Evolutionary conservation across 768 basidiomycete species (phyloP), one percentile per base, ranked within the genome.

Genomic region (Crucibulum laeve): DNA sequence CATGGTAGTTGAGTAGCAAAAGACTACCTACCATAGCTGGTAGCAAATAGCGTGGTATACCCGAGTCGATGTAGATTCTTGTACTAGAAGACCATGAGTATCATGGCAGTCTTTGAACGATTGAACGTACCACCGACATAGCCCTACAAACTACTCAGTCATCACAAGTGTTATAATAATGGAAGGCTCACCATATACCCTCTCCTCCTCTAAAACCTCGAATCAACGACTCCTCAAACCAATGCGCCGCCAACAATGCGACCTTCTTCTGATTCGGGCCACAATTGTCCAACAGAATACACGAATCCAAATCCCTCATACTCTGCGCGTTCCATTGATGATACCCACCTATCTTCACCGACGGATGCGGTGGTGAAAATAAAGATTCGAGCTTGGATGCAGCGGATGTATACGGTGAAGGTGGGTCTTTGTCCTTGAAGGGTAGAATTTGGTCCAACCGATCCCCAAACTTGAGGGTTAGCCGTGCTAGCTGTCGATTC

Each of bases 191-290:
- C 62, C 64, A 64, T 3, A 64, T 58, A 26, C 50, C 55, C 40
- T 65, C 64, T 7, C 63, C 61, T 10, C 59, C 56, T n/a, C 52
- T 45, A 36, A 38, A 43, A 25, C 41, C 45, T 10, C 47, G 39
- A 14, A 57, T 40, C 10, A 60, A 43, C 5, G 46, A 48, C 5
- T 54, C 45, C 30, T 56, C 48, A 30, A 64, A 64, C 46, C 60
- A 55, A 13, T 51, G 46, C 10, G 55, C 53, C 14, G 54, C 52
- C 23, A 69, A 42, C 10, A 69, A 47, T 3, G 60, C 62, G 46
- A 69, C 56, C 44, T 62, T 68, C 1, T 40, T 48, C 41, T 65
- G 64, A 40, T 68, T 66, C n/a, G 55, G 52, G 1, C 53, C 54
- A 46, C 66, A 64, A 34, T 53, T 55, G 1, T 46, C 28, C n/a